Conservation (phyloP, 768 basidiomycete genomes). For the Brasilioporus rufonigricans region DNA sequence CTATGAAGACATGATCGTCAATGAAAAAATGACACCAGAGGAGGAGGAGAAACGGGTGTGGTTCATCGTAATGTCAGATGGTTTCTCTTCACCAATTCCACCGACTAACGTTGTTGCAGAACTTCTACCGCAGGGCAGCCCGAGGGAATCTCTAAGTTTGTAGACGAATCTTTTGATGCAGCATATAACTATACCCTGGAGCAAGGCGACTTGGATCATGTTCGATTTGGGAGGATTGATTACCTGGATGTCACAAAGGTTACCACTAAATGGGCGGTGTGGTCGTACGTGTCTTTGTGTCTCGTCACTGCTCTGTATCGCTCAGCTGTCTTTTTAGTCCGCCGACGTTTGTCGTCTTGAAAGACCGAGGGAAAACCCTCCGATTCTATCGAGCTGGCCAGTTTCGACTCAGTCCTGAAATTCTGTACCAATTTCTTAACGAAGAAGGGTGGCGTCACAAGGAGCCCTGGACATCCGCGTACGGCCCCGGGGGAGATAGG, state of each 20-base stretch:
- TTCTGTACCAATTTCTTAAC: slow-evolving; percentile 64
- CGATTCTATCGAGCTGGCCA: slow-evolving; percentile 74
- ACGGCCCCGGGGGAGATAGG: slow-evolving; percentile 77
- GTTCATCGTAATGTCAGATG: slow-evolving; percentile 72
- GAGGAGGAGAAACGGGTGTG: slow-evolving; percentile 71
- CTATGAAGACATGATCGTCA: slow-evolving; percentile 66
- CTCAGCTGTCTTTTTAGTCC: slow-evolving; percentile 46
- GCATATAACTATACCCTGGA: slow-evolving; percentile 64
- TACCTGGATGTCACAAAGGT: slow-evolving; percentile 80
- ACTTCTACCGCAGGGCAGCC: slow-evolving; percentile 55
- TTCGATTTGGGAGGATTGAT: slow-evolving; percentile 85
- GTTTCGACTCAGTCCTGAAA: slow-evolving; percentile 56
- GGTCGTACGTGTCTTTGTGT: slow-evolving; percentile 57
- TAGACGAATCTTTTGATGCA: slow-evolving; percentile 73
- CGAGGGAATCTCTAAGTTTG: slow-evolving; percentile 65
- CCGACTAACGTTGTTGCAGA: slow-evolving; percentile 32
- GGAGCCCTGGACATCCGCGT: slow-evolving; percentile 67
- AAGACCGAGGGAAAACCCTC: slow-evolving; percentile 71
- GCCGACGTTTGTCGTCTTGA: slow-evolving; percentile 68
- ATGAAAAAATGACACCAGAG: slow-evolving; percentile 62
- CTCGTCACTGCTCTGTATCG: background rate
- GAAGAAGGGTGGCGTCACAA: slow-evolving; percentile 60
- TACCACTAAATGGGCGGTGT: slow-evolving; percentile 84
- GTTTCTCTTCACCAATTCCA: background rate
- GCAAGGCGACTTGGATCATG: slow-evolving; percentile 61